A percentile compares a stretch with the other conserved stretches of the same genome.
These are phyloP conservation scores for Styphnolobium japonicum DNA, from an alignment of 306 rosid genomes.

Conservation along the genomic window DNA sequence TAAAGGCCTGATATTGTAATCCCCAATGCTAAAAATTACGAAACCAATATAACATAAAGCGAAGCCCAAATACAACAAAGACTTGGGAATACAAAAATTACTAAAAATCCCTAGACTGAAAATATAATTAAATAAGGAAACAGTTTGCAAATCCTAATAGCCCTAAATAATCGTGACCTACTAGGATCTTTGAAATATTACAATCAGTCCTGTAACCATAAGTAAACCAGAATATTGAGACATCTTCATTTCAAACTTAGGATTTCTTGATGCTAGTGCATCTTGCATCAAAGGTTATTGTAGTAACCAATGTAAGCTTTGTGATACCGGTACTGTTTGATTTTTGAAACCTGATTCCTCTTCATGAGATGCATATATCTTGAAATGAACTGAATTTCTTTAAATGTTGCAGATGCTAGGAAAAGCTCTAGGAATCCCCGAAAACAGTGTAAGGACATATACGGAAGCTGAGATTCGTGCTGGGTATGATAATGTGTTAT, in stretches of 20 bases:
- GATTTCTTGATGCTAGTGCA: not conserved
- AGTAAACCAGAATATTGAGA: not conserved
- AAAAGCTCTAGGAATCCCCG: constrained; percentile 87
- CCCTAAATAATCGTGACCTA: constrained; percentile 14
- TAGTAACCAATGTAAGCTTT: not conserved
- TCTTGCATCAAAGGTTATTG: not conserved
- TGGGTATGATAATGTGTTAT: constrained; percentile 49
- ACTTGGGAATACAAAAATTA: not conserved
- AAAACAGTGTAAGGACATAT: constrained; percentile 77
- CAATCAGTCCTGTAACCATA: not conserved
- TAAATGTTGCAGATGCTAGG: constrained; percentile 68
- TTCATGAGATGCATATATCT: constrained; percentile 19
- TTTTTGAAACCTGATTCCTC: not conserved
- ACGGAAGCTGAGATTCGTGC: constrained; percentile 98
- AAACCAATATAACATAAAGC: not conserved
- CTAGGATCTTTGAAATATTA: constrained; percentile 5
- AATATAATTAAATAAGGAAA: not conserved
- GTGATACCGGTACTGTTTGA: constrained; percentile 8
- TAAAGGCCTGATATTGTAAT: constrained; percentile 12
- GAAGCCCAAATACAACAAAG: constrained; percentile 10
- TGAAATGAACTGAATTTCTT: constrained; percentile 17
- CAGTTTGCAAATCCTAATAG: not conserved
- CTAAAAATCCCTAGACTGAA: not conserved
- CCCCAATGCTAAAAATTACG: not conserved
- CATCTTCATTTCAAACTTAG: not conserved